These are phyloP conservation scores for Serendipita sp. DNA, from an alignment of 768 basidiomycete genomes.

Conservation along the genomic window DNA sequence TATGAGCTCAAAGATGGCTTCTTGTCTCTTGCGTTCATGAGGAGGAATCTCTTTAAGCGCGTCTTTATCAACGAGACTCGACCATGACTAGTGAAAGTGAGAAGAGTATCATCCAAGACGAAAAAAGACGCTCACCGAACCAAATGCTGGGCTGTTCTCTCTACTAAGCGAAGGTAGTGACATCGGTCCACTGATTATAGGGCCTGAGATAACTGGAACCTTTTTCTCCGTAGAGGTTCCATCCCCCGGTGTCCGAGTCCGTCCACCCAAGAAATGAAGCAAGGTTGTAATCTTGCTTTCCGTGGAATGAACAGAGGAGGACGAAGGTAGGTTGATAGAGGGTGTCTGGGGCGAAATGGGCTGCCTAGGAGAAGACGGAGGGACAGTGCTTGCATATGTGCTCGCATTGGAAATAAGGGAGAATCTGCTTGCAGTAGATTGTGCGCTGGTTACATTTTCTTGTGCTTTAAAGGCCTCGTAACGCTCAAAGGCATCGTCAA, in stretches of 20 bases:
- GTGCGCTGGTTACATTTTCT: slow-evolving; percentile 6
- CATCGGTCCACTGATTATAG: slow-evolving; percentile 45
- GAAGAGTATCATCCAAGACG: neutral
- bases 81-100: slow-evolving; percentile 52
- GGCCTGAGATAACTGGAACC: slow-evolving; percentile 12
- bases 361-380: slow-evolving; percentile 16
- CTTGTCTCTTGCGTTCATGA: slow-evolving; percentile 73
- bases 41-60: slow-evolving; percentile 67
- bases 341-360: slow-evolving; percentile 26
- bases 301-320: slow-evolving; percentile 4
- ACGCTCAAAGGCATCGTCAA: slow-evolving; percentile 78
- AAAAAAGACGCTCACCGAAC: slow-evolving; percentile 31
- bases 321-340: slow-evolving; percentile 18
- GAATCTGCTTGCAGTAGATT: slow-evolving; percentile 26
- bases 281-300: slow-evolving; percentile 27
- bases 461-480: slow-evolving; percentile 68
- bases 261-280: slow-evolving; percentile 46
- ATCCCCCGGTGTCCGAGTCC: slow-evolving; percentile 26
- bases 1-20: slow-evolving; percentile 93
- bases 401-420: slow-evolving; percentile 22
- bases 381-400: slow-evolving; percentile 21
- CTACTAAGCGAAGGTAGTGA: slow-evolving; percentile 32
- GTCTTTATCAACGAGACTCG: slow-evolving; percentile 72
- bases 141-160: slow-evolving; percentile 47
- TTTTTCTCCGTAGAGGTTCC: slow-evolving; percentile 1